Conservation (phyloP, 345 rosid species). For the Pistacia vera region DNA sequence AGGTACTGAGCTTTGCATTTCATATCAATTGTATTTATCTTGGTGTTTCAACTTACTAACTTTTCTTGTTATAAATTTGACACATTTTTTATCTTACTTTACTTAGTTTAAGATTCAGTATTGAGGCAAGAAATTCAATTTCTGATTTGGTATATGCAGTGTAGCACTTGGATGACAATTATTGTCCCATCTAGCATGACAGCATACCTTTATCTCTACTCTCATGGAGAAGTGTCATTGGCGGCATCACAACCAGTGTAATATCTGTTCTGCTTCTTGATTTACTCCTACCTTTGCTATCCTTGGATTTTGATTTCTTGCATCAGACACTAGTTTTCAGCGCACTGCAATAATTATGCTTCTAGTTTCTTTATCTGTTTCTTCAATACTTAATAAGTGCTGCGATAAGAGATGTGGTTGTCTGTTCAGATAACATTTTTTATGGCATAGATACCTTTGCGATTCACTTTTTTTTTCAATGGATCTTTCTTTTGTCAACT, state of each 20-base stretch:
- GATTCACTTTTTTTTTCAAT: neutral
- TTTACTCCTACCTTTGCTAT: neutral
- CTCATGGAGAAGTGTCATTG: constrained; percentile 95
- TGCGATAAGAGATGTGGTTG: neutral
- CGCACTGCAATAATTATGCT: neutral
- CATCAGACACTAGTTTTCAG: neutral
- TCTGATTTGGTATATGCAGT: constrained; percentile 53
- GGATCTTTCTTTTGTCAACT: neutral
- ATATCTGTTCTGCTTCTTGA: constrained; percentile 32
- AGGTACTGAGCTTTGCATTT: constrained; percentile 46
- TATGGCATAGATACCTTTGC: neutral
- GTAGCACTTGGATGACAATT: constrained; percentile 95
- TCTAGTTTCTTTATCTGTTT: neutral
- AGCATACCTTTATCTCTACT: constrained; percentile 88
- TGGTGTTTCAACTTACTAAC: neutral
- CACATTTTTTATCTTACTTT: neutral
- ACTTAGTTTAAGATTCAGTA: constrained; percentile 12
- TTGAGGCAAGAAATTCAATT: neutral
- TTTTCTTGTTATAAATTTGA: no score
- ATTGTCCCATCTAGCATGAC: constrained; percentile 98
- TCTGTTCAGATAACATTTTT: neutral
- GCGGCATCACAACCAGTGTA: constrained; percentile 99
- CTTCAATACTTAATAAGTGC: neutral
- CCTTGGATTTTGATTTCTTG: neutral
- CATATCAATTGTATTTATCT: neutral